Conservation (phyloP, 441 rosid genomes). For the Jatropha multifida region DNA sequence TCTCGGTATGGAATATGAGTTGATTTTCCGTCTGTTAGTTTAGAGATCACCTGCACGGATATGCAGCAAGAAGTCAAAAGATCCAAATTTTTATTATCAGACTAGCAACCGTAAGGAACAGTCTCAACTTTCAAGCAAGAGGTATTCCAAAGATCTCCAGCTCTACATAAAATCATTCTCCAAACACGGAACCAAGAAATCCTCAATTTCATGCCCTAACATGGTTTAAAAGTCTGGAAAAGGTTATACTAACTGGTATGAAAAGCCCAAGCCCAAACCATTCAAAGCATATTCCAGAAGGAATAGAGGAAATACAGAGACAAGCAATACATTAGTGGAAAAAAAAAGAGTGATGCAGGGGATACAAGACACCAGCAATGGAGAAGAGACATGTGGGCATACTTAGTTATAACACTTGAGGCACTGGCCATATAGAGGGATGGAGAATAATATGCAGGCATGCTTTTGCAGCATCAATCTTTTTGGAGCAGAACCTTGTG, state of each 20-base stretch:
- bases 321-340: too few relatives aligned
- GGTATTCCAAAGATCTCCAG: background rate
- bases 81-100: slow-evolving; percentile 3
- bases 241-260: background rate
- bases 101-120: background rate
- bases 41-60: slow-evolving; percentile 54
- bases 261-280: too few relatives aligned
- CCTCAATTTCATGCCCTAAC: slow-evolving; percentile 13
- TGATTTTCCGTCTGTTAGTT: slow-evolving; percentile 60
- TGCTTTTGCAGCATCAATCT: too few relatives aligned
- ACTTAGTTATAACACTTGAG: too few relatives aligned
- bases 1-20: slow-evolving; percentile 71
- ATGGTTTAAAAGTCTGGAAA: slow-evolving; percentile 5
- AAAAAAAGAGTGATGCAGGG: too few relatives aligned
- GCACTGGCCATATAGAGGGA: too few relatives aligned
- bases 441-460: too few relatives aligned
- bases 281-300: too few relatives aligned
- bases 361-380: too few relatives aligned
- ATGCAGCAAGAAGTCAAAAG: slow-evolving; percentile 6
- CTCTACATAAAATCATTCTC: background rate
- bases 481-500: too few relatives aligned
- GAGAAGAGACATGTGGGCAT: too few relatives aligned
- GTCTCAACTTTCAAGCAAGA: background rate
- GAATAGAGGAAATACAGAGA: too few relatives aligned
- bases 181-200: background rate